Base-by-base conservation (phyloP, 192 early-diverging fungal genomes). In the Linnemannia zychae region DNA sequence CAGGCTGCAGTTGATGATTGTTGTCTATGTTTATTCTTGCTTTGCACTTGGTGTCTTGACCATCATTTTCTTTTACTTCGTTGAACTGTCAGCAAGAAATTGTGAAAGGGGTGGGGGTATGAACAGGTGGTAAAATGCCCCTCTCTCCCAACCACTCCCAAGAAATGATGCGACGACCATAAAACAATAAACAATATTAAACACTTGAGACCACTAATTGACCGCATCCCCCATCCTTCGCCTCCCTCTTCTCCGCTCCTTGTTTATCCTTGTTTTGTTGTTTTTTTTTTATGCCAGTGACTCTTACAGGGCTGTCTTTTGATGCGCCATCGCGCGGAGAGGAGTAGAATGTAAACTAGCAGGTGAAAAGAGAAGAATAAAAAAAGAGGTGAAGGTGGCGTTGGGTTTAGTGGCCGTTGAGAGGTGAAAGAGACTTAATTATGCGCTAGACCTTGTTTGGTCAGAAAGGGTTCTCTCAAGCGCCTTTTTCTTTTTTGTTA, bases 301-400 rank as follows among this genome's bases (percentile, higher is more conserved):
- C 15, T 38, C 78, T 74, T 68, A 80, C 78, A 67, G 78, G 72
- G 20, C 38, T 38, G 22, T 79, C 78, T 47, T 44, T 73, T 38
- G 72, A 74, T 53, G 71, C 66, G 7, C 65, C 78, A 49, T 80
- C 78, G 66, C 74, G 72, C 52, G 78, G 71, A 17, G 78, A 72
- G 31, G 78, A 71, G 44, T 80, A 80, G 72, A 80, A 80, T 34
- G 78, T 80, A 31, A 80, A 80, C 78, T 80, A 74, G 3, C 1
- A 47, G 15, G 18, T 60, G 24, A 11, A 49, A 48, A 34, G 40
- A 44, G 34, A 75, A 24, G 31, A 67, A 67, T 18, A 38, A n/a
- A n/a, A n/a, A n/a, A n/a, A n/a, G n/a, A n/a, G n/a, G n/a, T n/a
- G n/a, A n/a, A n/a, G n/a, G 60, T 18, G 52, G 38, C 40, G 63